Conservation (phyloP, 2,329 filamentous ascomycete species). For the Beauveria scarabaeidicola region DNA sequence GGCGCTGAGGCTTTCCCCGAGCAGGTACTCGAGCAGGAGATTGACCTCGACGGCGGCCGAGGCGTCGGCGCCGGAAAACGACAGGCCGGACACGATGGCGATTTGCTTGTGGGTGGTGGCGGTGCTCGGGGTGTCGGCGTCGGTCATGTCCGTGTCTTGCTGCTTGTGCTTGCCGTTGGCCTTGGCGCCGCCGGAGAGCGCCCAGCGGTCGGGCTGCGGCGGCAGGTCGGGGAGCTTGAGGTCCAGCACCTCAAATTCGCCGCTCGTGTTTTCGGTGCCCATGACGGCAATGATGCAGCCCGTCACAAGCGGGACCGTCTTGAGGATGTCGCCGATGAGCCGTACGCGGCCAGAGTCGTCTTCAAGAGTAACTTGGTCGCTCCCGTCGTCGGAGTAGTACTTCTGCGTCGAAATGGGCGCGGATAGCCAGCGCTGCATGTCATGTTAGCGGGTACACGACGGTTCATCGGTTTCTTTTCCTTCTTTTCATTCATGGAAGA, state of each 20-base stretch:
- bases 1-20: slow-evolving; percentile 66
- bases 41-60: slow-evolving; percentile 68
- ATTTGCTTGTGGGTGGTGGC: slow-evolving; percentile 44
- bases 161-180: slow-evolving; percentile 25
- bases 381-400: slow-evolving; percentile 56
- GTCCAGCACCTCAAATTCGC: slow-evolving; percentile 88
- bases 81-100: slow-evolving; percentile 81
- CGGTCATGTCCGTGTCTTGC: slow-evolving; percentile 50
- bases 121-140: slow-evolving; percentile 19
- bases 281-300: slow-evolving; percentile 91
- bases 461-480: accelerated
- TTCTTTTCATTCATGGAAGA: no score
- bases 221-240: slow-evolving; percentile 81
- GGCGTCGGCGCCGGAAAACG: slow-evolving; percentile 65
- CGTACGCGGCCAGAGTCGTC: slow-evolving; percentile 88
- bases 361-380: slow-evolving; percentile 75
- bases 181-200: slow-evolving; percentile 38
- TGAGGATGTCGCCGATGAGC: slow-evolving; percentile 63
- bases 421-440: slow-evolving; percentile 70
- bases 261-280: slow-evolving; percentile 85
- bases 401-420: slow-evolving; percentile 69
- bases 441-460: background rate
- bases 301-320: slow-evolving; percentile 68
- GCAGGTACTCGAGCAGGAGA: slow-evolving; percentile 76
- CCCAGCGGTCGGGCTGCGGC: slow-evolving; percentile 73